Base-by-base conservation (phyloP, 495 filamentous ascomycete genomes). In the Neurospora sp. region DNA sequence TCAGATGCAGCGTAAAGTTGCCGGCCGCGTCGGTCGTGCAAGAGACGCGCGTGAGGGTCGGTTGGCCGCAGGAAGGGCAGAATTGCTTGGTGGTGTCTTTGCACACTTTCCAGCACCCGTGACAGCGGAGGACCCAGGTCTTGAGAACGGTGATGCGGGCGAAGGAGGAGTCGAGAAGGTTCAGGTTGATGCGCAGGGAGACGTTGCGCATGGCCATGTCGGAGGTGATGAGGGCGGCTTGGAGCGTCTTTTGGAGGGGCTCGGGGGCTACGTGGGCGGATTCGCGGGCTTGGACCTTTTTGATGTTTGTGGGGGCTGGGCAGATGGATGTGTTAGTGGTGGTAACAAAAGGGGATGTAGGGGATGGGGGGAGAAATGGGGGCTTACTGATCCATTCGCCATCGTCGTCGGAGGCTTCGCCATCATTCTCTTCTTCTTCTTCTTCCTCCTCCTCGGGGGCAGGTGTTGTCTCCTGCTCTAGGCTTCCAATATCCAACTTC, bases 161-260 rank as follows among this genome's bases (percentile, higher is more conserved):
- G 8, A 98, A 79, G 22, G 87, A 87, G 2, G 92, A 86, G 4
- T 94, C 94, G 27, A 99, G 84, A 8, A 99, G 89, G 78, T 97
- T 93, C 39, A 99, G 87, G 82, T 97, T 97, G 84, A 98, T 96
- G 75, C 95, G 93, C 10, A 99, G 86, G 3, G 95, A 84, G 27
- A 98, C 93, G 78, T 98, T 98, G 83, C 98, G 94, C 89, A 98
- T 95, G 53, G 96, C 95, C 83, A 92, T 98, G 85, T 99, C 96
- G 72, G 91, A 92, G 1, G 96, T 98, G 74, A 98, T 90, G 65
- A 93, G 89, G 10, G 94, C 96, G 12, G 91, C 93, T 78, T 94
- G 88, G 75, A 97, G 91, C 27, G 87, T 86, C 69, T 89, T 87
- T 72, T 91, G 87, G 10, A 83, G 78, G 1, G 84, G 84, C 37